Evolutionary conservation across 164 flowering plant genomes (phyloP).

Genomic region (Umbellularia californica): DNA sequence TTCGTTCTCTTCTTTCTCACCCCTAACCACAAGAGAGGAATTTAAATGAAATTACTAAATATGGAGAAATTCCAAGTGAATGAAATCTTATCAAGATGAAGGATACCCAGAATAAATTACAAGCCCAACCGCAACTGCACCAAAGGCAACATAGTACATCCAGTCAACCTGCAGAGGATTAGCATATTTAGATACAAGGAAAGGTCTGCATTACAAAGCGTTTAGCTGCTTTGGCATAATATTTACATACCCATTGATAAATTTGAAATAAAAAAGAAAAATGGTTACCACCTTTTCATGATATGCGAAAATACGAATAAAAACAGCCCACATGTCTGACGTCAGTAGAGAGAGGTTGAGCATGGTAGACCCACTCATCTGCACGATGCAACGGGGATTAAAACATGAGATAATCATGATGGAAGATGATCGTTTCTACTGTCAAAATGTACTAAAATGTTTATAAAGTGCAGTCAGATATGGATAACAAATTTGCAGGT

Average conservation of each 20-base stretch:
- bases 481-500: not conserved
- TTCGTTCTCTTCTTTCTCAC: conserved; percentile 36
- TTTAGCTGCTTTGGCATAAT: not conserved
- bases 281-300: conserved; percentile 58
- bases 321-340: conserved; percentile 96
- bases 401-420: not conserved
- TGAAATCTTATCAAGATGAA: not conserved
- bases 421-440: not conserved
- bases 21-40: conserved; percentile 31
- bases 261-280: not conserved
- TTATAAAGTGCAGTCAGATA: not conserved
- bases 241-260: not conserved
- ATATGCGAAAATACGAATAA: conserved; percentile 85
- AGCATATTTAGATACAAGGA: not conserved
- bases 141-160: conserved; percentile 85
- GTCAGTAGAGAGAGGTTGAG: conserved; percentile 84
- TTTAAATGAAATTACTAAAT: not conserved
- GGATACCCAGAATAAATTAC: conserved; percentile 75
- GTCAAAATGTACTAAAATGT: not conserved
- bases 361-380: conserved; percentile 90
- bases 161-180: conserved; percentile 70
- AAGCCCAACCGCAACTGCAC: conserved; percentile 67
- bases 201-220: not conserved
- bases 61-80: not conserved
- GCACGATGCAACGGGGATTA: conserved; percentile 11